Percentiles rank a stretch among this genome's conserved stretches.
phyloP scores from a whole-genome alignment of 228 moss, liverwort and hornwort species.

The Sphagnum magellanicum region DNA sequence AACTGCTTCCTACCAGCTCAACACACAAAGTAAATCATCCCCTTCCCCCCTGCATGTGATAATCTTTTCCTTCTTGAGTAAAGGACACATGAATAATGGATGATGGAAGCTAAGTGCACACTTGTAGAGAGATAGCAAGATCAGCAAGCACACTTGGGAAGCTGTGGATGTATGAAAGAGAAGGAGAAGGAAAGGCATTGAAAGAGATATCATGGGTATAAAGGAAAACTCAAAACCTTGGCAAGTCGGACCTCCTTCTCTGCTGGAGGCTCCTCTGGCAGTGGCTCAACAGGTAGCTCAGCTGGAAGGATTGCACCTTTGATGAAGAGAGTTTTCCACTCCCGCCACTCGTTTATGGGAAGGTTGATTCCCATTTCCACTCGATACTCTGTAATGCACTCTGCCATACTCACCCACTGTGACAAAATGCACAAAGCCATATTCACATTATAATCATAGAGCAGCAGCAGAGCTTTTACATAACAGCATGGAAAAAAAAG shows the following conservation, averaged over 20 bases:
- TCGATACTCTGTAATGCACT: constrained; percentile 59
- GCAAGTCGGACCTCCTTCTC: constrained; percentile 33
- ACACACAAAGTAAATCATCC: not conserved
- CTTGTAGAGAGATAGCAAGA: no score
- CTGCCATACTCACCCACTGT: constrained; percentile 74
- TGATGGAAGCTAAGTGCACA: no score
- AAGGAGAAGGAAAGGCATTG: not conserved
- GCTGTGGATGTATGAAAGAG: not conserved
- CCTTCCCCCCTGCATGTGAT: no score
- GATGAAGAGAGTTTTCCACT: constrained; percentile 72
- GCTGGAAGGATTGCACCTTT: constrained; percentile 64
- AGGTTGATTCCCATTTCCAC: constrained; percentile 51
- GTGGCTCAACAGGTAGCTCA: constrained; percentile 1
- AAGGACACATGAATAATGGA: no score
- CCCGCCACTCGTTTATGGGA: constrained; percentile 46
- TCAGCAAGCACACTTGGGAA: no score
- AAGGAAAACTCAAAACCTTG: constrained; percentile 14
- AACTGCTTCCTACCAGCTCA: constrained; percentile 30
- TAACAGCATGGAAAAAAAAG: not conserved
- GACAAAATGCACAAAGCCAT: constrained; percentile 1
- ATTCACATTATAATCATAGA: not conserved
- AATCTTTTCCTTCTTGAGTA: no score
- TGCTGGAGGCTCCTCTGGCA: constrained; percentile 13
- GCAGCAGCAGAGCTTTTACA: no score
- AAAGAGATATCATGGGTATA: not conserved